A percentile compares a stretch with the other conserved stretches of the same genome.
phyloP scores from a whole-genome alignment of 768 basidiomycete species.

The Lentinula guzmanii region DNA sequence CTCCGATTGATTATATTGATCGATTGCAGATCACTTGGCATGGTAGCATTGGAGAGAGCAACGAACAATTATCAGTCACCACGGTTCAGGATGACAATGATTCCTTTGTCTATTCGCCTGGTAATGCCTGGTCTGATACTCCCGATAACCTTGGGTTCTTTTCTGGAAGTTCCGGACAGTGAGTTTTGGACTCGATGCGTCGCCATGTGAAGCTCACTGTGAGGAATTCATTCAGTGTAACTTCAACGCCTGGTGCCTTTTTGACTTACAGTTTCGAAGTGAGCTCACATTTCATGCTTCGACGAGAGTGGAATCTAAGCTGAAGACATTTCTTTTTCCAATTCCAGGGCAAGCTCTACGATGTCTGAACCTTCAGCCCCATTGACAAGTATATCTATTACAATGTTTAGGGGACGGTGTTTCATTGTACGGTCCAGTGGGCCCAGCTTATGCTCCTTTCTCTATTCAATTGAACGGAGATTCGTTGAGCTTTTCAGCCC shows the following conservation, averaged over 20 bases:
- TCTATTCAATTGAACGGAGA: constrained; percentile 28
- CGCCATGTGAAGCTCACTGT: neutral
- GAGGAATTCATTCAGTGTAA: constrained; percentile 20
- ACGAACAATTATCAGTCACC: constrained; percentile 5
- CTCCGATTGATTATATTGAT: neutral
- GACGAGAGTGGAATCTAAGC: neutral
- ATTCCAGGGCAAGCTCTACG: constrained; percentile 11
- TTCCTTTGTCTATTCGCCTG: constrained; percentile 28
- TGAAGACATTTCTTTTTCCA: neutral
- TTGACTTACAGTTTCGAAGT: constrained; percentile 35
- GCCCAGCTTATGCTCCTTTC: constrained; percentile 27
- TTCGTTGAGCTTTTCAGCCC: constrained; percentile 11
- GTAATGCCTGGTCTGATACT: constrained; percentile 26
- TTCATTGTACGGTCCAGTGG: constrained; percentile 37
- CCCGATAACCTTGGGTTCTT: constrained; percentile 28
- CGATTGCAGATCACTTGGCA: constrained; percentile 11
- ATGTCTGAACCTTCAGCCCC: neutral
- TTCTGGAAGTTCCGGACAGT: constrained; percentile 38
- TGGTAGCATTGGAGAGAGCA: constrained; percentile 4
- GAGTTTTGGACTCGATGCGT: constrained; percentile 11
- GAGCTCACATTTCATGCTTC: constrained; percentile 4
- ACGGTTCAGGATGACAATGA: constrained; percentile 25
- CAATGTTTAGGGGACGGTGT: constrained; percentile 32
- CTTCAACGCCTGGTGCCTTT: constrained; percentile 23
- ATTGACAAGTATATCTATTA: too few species aligned